phyloP scores from a whole-genome alignment of 345 rosid species.

The Kandelia obovata region DNA sequence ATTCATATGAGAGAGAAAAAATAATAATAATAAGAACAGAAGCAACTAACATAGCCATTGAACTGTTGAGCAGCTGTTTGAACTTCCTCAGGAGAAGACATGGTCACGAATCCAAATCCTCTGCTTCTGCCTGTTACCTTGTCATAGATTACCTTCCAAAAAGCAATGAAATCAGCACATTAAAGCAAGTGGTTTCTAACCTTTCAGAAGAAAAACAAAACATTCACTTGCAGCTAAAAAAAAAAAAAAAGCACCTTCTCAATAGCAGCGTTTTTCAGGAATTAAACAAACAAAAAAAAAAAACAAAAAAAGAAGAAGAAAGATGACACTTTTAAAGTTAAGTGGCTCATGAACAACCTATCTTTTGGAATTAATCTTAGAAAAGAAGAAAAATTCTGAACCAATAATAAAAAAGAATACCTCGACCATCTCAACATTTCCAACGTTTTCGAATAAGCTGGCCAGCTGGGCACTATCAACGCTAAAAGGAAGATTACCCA shows the following conservation, averaged over 20 bases:
- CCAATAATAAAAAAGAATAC: constrained; percentile 30
- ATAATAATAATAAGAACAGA: too few species aligned
- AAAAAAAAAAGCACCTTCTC: background rate
- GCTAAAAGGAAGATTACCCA: constrained; percentile 87
- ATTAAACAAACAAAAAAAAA: too few species aligned
- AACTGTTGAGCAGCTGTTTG: constrained; percentile 74
- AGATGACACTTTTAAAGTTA: background rate
- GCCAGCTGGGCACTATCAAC: constrained; percentile 95
- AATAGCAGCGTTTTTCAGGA: background rate
- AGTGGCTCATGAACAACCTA: background rate
- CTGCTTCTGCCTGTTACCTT: constrained; percentile 92
- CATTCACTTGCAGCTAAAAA: background rate
- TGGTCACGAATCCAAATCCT: constrained; percentile 96
- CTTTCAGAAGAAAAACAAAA: background rate
- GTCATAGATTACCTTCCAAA: constrained; percentile 83
- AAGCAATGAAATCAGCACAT: constrained; percentile 15
- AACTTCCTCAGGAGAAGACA: constrained; percentile 71
- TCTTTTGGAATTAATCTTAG: too few species aligned
- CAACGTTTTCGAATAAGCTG: constrained; percentile 64
- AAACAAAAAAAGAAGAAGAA: background rate
- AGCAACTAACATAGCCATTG: constrained; percentile 79
- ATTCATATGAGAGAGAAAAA: too few species aligned
- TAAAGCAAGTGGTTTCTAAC: background rate
- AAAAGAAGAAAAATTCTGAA: background rate
- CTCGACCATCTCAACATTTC: constrained; percentile 97